Evolutionary conservation across 2,329 filamentous ascomycete species (phyloP), one percentile per base, ranked within the genome.

Genomic region (Colletotrichum karsti): DNA sequence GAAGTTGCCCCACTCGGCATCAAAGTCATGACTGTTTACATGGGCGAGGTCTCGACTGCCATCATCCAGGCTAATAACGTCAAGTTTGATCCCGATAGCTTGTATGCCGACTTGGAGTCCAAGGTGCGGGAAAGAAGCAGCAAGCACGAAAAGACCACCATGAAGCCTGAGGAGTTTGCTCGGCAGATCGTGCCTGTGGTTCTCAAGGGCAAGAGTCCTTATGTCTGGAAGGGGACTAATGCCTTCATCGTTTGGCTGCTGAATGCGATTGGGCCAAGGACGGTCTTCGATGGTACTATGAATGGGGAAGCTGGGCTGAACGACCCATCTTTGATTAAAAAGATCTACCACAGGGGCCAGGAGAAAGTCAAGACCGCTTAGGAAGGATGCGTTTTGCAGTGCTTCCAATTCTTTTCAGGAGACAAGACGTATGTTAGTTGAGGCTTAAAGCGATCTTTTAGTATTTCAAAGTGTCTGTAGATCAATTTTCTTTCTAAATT

Each of bases 1-100:
- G 82, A 83, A 39, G 58, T 82, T 0, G 68, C 74, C 0, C 70
- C 77, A 1, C 70, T 83, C 3, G 81, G 81, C 0, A 78, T 83
- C 57, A 79, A 78, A 48, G 72, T 82, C 1, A 80, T 78, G 1
- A 75, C 81, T 0, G 68, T 81, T 1, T 80, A 82, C 18, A 70
- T 69, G 18, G 69, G 67, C 37, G 64, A 57, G 13, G 57, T 66
- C 20, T 57, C 56, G 3, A 69, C 67, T 3, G 37, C 48, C 3
- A 33, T 67, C 13, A 51, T 46, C 7, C 20, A 13, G 13, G 18
- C 63, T 6, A 48, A 60, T 12, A 56, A 42, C 7, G 18, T 69
- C 7, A 22, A n/a, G 3, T 69, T 55, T 13, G 51, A 20, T 2
- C 20, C 51, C 1, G 44, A 63, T 2, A 67, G 67, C 46, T 10